Evolutionary conservation across 176 grass and related monocot genomes (phyloP), one percentile per base, ranked within the genome.

Genomic region (Bolboschoenus planiculmis): DNA sequence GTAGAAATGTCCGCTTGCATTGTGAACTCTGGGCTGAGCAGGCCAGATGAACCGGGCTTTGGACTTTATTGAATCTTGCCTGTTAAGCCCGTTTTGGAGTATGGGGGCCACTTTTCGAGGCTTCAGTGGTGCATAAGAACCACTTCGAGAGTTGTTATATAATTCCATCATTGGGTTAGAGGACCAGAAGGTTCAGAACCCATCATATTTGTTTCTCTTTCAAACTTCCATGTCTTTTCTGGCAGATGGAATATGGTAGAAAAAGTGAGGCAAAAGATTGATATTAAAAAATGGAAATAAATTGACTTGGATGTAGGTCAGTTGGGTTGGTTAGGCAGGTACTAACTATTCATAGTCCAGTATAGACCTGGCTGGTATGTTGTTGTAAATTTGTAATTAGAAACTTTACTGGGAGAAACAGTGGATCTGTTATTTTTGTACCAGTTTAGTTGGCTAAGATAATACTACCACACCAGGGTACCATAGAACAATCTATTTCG

Each of bases 41-140:
- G 92, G 89, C 21, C 29, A 83, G 36, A 24, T 95, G 29, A 60
- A 85, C 40, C 50, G 34, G 47, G 92, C 87, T 68, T 68, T 89
- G 85, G 72, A 86, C 34, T 94, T 91, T 84, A 86, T 97, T 60
- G n/a, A 87, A 43, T 89, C 87, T 48, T 89, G 90, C 77, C 27
- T 31, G 8, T 91, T 81, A 73, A 74, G 40, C 83, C 88, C 53
- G 85, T 84, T 13, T 31, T 87, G 74, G 87, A 84, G 84, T 88
- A 13, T 97, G 86, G 91, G 91, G 91, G n/a, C n/a, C n/a, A n/a
- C 90, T 97, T 89, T 39, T 92, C 77, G 74, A 85, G 86, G 91
- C 88, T 23, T 93, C 89, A 68, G 16, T 90, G 46, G 83, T 83
- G 79, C 86, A 91, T 35, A 79, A 61, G 39, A 87, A 91, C 56